Base-by-base conservation (phyloP, 1,284 basidiomycete species). In the Cryptococcus sp. region DNA sequence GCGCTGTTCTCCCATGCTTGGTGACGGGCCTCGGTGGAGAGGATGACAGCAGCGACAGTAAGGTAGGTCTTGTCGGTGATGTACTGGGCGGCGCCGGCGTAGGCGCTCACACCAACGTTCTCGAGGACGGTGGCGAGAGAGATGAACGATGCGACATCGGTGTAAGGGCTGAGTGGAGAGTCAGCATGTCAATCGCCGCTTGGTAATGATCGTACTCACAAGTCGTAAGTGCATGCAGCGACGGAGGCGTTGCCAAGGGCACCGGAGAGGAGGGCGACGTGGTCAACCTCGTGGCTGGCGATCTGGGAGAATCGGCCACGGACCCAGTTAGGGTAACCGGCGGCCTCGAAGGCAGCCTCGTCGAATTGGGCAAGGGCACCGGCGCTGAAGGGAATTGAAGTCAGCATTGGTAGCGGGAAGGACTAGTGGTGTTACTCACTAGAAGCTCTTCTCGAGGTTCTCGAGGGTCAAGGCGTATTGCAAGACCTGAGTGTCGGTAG, bases 11-110 rank as follows among this genome's bases (percentile, higher is more conserved):
- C 46, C 65, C 70, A 73, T 17, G 69, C 61, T 74, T 90, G 87
- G 72, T 92, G 90, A 56, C 91, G 87, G 25, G 89, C 87, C 74
- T 93, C 90, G 53, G 89, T 82, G 39, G 71, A 59, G 51, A 70
- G 65, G 62, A 73, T 73, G 46, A 61, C 52, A 19, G 57, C 71
- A 45, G 71, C 71, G 31, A 85, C 83, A 53, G 84, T 84, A 53
- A 90, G 80, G 65, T 91, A 73, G 39, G 61, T 45, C n/a, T 61
- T 51, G 53, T 51, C 41, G 57, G 50, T 55, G 61, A 72, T 69
- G 61, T 61, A 67, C 56, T 66, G 58, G 38, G 68, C 66, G 50
- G 72, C 66, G 54, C 72, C 68, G 49, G 60, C 57, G 64, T 71
- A 72, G 23, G 67, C 70, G 17, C 82, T 79, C 46, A 90, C 88